Evolutionary conservation across 2,329 filamentous ascomycete genomes (phyloP), one percentile per base, ranked within the genome.

Genomic region (Monosporascus sp.): DNA sequence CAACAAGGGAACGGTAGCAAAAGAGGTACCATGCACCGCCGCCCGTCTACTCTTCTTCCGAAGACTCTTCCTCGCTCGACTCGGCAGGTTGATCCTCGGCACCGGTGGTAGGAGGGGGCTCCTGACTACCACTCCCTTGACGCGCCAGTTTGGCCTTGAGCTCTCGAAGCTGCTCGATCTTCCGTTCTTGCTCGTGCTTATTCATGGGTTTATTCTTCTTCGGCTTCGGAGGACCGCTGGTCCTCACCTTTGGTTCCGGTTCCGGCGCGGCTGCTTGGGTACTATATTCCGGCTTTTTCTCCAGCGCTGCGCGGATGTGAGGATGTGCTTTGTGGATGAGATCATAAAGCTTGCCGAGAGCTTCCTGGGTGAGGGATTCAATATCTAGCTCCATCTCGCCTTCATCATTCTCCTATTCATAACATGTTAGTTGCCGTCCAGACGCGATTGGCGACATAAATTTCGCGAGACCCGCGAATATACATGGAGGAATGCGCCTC

Each of bases 151-250:
- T 70, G n/a, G 75, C 76, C 60, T 86, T 75, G 57, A 83, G 78
- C 65, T 81, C 78, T 59, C 82, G 78, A 24, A 89, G 76, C 66
- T 82, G 76, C 59, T 80, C 76, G 62, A 89, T 86, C 59, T 82
- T 85, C 43, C 80, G 77, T 65, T 88, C 85, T 70, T 89, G 86
- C 70, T 89, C 86, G 36, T 75, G 73, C 71, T 87, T 87, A 70
- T 83, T 85, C 86, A 89, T 89, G 1, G 86, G 86, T 75, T 89
- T 89, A 70, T 89, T 88, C 77, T 88, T 88, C 74, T 85, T 86
- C 50, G 81, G 79, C 70, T 84, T 85, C 57, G 72, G 72, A 25
- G 72, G 73, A 22, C 70, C 67, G 45, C 62, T 64, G 17, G 65
- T 37, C 48, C 64, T 66, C 14, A 55, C 22, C 31, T 62, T 65